Base-by-base conservation (phyloP, 768 basidiomycete species). In the Mrakia gelida region DNA sequence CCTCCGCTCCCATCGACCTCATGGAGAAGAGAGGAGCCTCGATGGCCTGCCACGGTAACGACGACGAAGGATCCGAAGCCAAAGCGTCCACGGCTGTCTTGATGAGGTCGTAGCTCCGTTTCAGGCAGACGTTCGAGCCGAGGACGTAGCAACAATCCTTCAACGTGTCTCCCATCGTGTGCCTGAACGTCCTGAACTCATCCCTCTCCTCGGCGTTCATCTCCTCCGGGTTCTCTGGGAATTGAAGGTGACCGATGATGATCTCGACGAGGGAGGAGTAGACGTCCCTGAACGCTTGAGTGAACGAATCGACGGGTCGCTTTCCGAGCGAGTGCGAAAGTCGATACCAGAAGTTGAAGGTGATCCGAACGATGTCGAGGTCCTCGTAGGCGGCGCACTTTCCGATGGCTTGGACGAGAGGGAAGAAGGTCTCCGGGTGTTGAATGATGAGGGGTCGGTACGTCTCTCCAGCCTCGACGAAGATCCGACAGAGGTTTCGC, bases 261-360 rank as follows among this genome's bases (percentile, higher is more conserved):
- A 93, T 90, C 15, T 85, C 86, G 89, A 97, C 91, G 32, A 99
- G 90, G 2, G 89, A 87, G 81, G 88, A 89, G 87, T 93, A 98
- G 34, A 95, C 92, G 73, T 93, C 90, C 67, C 90, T 81, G 82
- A 98, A 91, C 59, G 92, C 86, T n/a, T 79, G 80, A 61, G 77
- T 79, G 79, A 70, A 72, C 0, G 91, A 87, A 18, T 93, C 88
- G 0, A 89, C 88, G 0, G 89, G 84, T 80, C 88, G 89, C 85
- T 94, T 95, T 73, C 91, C 90, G 34, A 98, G 89, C 75, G 89
- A 91, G 82, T 93, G 91, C n/a, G 95, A 92, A 52, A 99, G 90
- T 26, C 92, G 91, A 90, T 94, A 95, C 97, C 97, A 99, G 87
- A 99, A 98, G 41, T 92, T 90, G 87, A 98, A 98, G 16, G 97